Conservation (phyloP, 768 basidiomycete species). For the Tulasnella sp. region DNA sequence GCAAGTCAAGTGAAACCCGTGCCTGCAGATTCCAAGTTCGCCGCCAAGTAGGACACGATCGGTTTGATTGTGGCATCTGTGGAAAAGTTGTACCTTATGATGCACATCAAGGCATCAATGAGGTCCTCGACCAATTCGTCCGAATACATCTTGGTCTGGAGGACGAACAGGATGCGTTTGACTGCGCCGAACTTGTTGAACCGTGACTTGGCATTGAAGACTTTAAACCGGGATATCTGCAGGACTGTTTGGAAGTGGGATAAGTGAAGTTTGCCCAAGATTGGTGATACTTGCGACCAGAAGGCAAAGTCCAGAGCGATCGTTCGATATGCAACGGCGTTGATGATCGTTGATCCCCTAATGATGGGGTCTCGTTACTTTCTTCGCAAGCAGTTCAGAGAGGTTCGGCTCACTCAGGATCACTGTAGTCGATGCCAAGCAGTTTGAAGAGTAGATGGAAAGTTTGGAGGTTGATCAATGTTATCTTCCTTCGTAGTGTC, state of each 20-base stretch:
- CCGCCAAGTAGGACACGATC: conserved; percentile 72
- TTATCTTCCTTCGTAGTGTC: conserved; percentile 58
- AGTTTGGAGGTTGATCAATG: conserved; percentile 63
- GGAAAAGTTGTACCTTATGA: conserved; percentile 55
- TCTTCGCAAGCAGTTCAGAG: no score
- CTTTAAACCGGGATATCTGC: conserved; percentile 54
- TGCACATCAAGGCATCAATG: conserved; percentile 47
- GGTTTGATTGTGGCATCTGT: conserved; percentile 74
- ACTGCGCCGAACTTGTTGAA: conserved; percentile 60
- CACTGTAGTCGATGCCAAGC: conserved; percentile 70
- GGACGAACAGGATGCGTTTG: conserved; percentile 64
- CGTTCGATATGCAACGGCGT: conserved; percentile 67
- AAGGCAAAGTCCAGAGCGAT: conserved; percentile 85
- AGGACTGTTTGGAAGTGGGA: conserved; percentile 74
- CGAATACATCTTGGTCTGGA: conserved; percentile 70
- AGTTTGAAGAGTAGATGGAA: conserved; percentile 82
- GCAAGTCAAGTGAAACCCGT: conserved; percentile 19
- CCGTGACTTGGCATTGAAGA: conserved; percentile 68
- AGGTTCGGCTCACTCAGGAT: conserved; percentile 55
- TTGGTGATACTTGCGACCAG: conserved; percentile 61
- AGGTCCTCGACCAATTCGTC: conserved; percentile 40
- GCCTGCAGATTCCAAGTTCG: conserved; percentile 63
- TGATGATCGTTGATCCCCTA: conserved; percentile 74
- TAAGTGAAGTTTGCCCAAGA: conserved; percentile 68
- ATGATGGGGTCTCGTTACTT: conserved; percentile 16